Percentiles rank a stretch among this genome's conserved stretches.
Conservation (phyloP, 2,329 filamentous ascomycete species). For the Diaporthe australafricana region DNA sequence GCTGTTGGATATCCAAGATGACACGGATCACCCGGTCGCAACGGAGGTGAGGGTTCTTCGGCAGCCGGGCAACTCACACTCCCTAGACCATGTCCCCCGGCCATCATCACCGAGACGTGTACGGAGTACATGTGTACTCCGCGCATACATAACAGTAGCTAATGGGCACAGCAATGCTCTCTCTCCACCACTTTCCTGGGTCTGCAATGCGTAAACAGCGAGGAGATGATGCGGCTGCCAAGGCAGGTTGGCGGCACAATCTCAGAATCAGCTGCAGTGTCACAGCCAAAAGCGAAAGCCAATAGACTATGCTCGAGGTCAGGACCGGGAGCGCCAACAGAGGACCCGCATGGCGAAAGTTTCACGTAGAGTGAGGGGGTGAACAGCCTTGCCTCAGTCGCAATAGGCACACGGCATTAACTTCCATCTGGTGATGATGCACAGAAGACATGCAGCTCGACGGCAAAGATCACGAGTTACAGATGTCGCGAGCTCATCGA, state of each 20-base stretch:
- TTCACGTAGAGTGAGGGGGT: conserved; percentile 21
- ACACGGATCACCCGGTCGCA: neutral
- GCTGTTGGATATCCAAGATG: neutral
- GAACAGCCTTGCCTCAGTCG: neutral
- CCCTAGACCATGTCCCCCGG: neutral
- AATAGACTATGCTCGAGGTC: neutral
- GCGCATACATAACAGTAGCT: too few species aligned
- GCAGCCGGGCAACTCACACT: neutral
- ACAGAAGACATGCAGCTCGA: neutral
- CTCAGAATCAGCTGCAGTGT: conserved; percentile 15
- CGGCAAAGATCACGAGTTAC: neutral
- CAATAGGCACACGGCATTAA: conserved; percentile 24
- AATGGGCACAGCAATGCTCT: neutral
- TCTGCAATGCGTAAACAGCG: neutral
- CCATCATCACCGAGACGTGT: neutral
- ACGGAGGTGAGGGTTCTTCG: neutral
- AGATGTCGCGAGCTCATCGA: conserved; percentile 1
- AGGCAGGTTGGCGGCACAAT: neutral
- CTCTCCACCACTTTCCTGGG: neutral
- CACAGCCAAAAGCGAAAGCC: conserved; percentile 9
- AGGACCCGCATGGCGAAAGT: conserved; percentile 17
- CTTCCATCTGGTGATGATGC: neutral
- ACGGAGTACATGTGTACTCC: too few species aligned
- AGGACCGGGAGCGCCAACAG: neutral
- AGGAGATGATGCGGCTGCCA: neutral